phyloP scores from a whole-genome alignment of 2,329 filamentous ascomycete species.

The Teratosphaeria destructans region DNA sequence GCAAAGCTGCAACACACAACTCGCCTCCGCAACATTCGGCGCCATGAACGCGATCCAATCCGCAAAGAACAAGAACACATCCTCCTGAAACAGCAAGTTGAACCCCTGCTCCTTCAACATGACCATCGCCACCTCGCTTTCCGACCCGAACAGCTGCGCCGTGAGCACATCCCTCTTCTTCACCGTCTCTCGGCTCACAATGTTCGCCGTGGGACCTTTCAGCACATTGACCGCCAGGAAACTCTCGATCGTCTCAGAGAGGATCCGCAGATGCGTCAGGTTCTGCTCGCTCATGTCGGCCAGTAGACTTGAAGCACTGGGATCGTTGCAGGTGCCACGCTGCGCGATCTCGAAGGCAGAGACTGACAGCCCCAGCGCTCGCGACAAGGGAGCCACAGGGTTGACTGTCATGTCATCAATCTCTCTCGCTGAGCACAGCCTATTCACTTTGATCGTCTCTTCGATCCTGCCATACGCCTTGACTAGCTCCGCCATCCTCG shows the following conservation, averaged over 20 bases:
- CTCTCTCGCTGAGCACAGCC: conserved; percentile 23
- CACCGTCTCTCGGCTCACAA: conserved; percentile 14
- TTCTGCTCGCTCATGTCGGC: conserved; percentile 76
- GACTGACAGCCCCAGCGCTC: conserved; percentile 69
- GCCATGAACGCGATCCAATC: conserved; percentile 39
- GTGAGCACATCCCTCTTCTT: conserved; percentile 18
- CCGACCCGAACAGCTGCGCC: conserved; percentile 20
- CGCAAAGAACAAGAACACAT: conserved; percentile 71
- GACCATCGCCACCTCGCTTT: conserved; percentile 14
- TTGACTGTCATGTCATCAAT: conserved; percentile 7
- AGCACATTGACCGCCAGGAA: conserved; percentile 71
- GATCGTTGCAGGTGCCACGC: conserved; percentile 64
- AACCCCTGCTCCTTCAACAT: conserved; percentile 11
- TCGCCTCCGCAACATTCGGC: conserved; percentile 19
- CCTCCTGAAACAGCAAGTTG: conserved; percentile 51
- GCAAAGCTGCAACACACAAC: conserved; percentile 66
- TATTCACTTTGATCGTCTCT: conserved; percentile 44
- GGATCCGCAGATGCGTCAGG: conserved; percentile 75
- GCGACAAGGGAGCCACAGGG: conserved; percentile 15
- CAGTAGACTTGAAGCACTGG: conserved; percentile 57
- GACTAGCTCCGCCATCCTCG: conserved; percentile 30
- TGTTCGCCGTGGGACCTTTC: conserved; percentile 42
- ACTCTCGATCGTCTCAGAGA: conserved; percentile 78
- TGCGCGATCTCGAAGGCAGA: conserved; percentile 85
- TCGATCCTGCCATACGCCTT: conserved; percentile 47